Evolutionary conservation across 2,329 filamentous ascomycete genomes (phyloP), one percentile per base, ranked within the genome.

Genomic region (Aspergillus sp.): DNA sequence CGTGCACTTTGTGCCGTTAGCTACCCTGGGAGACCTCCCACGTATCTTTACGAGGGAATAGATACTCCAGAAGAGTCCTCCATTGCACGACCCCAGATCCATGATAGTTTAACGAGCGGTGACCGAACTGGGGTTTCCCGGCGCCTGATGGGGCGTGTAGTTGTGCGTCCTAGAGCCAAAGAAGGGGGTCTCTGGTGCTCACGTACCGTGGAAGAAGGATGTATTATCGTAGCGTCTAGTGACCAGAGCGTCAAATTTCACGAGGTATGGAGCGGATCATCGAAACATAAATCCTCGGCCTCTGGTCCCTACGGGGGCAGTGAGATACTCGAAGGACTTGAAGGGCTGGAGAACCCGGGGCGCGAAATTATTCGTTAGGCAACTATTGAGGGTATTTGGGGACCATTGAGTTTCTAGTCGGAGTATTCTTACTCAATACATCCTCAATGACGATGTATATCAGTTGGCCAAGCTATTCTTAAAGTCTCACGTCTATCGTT

Each of bases 181-280:
- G 79, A 86, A 68, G 82, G 82, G 56, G 81, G 80, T n/a, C 76
- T 79, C 47, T 82, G 80, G 74, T 81, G 81, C 61, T 79, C 77
- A 50, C 80, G 85, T 19, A 86, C 84, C 0, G 78, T 81, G 5
- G 82, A 86, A 63, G 90, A 93, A 66, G 91, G 90, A 0, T 96
- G 92, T 70, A 88, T 99, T 64, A 90, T 97, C 17, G 89, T 99
- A 53, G 93, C 93, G 15, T 90, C 91, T 44, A 96, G 92, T 69
- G 93, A 98, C 75, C 88, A 91, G 70, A 96, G 86, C 66, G 89
- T 98, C 73, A 95, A 95, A 70, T 98, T 98, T 68, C 92, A 98
- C 73, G 93, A 98, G 76, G 87, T 99, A 11, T 98, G 93, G 95
- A 82, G 84, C n/a, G 83, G 84, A 2, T 78, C 82, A 41, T 81